Evolutionary conservation across 495 filamentous ascomycete genomes (phyloP).

Genomic region (Hypoxylon perforatum): DNA sequence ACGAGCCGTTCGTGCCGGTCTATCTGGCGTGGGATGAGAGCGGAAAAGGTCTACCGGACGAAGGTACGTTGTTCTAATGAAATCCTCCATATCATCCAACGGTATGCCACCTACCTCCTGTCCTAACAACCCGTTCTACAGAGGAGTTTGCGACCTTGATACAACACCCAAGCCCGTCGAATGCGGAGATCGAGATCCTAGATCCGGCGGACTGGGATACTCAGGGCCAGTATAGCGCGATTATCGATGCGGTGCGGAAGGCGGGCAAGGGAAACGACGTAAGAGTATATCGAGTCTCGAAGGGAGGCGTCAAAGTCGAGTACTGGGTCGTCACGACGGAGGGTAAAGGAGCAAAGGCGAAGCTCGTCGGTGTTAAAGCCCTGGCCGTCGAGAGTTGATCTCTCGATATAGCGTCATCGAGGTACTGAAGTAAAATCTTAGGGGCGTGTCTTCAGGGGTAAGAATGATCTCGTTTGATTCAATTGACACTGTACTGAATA

Average conservation of each 20-base stretch:
- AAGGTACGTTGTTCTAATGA: slow-evolving; percentile 59
- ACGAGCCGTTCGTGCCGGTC: slow-evolving; percentile 85
- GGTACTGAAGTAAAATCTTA: neutral
- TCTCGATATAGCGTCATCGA: neutral
- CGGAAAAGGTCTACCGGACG: slow-evolving; percentile 67
- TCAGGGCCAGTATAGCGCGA: slow-evolving; percentile 65
- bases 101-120: neutral
- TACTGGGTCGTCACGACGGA: slow-evolving; percentile 77
- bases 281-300: slow-evolving; percentile 75
- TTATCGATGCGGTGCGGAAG: slow-evolving; percentile 68
- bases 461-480: neutral
- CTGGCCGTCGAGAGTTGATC: slow-evolving; percentile 76
- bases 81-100: neutral
- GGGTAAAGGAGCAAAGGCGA: slow-evolving; percentile 59
- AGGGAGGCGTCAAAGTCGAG: slow-evolving; percentile 71
- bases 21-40: slow-evolving; percentile 69
- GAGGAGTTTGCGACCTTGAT: slow-evolving; percentile 69
- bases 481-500: neutral
- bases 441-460: neutral
- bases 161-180: slow-evolving; percentile 58
- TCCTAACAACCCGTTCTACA: slow-evolving; percentile 35
- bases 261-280: slow-evolving; percentile 70
- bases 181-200: slow-evolving; percentile 63
- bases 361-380: slow-evolving; percentile 79
- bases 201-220: slow-evolving; percentile 71